Base-by-base conservation (phyloP, 352 stramenopile species). In the Globisporangium sylvaticum region DNA sequence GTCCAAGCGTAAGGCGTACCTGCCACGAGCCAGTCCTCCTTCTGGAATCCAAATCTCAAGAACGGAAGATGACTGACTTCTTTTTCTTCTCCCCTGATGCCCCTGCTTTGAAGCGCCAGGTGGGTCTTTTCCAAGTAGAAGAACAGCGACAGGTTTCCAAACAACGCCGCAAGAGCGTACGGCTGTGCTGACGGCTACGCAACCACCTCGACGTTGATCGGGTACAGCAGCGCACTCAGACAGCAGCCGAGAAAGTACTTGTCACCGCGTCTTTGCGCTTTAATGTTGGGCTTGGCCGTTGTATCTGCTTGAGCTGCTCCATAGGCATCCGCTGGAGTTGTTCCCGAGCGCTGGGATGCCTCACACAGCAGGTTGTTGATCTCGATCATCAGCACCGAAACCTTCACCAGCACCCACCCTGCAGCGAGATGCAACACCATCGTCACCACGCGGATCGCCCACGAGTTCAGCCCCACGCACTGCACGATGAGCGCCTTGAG, bases 81-180 rank as follows among this genome's bases (percentile, higher is more conserved):
- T 42, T 42, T 10, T 42, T 12, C 37, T 44, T 18, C 37, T 20
- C 12, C 37, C 20, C 14, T 20, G 37, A 18, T 4, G 14, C 12
- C 12, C 14, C 14, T 44, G 14, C 37, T 44, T 44, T 44, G 37
- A 44, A 44, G 37, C 37, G 14, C 37, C 37, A 44, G 0, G 4
- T 44, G 37, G 3, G 12, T n/a, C 4, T 58, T 46, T 24, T 12
- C 37, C 6, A 76, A 25, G 58, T 84, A 74, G 12, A 78, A 64
- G 31, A 71, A 76, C 1, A 89, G 46, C 7, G 74, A 73, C 14
- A 91, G 56, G 50, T 81, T 71, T 10, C 71, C 75, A 58, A 92
- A 90, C 6, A 91, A 42, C 5, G 74, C 74, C 5, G 77, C 75
- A 18, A 90, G 70, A 1, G 82, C 67, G 58, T 94, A 92, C 1